Percentiles rank a stretch among this genome's conserved stretches.
Conservation (phyloP, 352 stramenopile genomes). For the Thalassiosira oceanica region DNA sequence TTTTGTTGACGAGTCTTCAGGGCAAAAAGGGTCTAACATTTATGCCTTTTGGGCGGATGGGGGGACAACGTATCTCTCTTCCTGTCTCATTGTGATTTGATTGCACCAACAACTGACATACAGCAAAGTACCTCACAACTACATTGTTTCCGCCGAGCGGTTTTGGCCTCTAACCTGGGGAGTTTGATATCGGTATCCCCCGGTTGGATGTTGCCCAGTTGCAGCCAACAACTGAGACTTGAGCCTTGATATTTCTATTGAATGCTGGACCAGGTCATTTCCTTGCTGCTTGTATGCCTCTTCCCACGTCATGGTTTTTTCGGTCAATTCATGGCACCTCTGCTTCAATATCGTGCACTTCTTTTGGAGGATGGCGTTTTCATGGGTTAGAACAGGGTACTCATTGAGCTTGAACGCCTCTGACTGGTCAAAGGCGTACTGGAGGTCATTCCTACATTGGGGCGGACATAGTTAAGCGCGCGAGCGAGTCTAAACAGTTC, state of each 20-base stretch:
- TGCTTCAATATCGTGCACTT: conserved; percentile 45
- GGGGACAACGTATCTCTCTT: too few relatives aligned
- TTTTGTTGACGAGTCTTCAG: too few relatives aligned
- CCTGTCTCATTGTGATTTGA: too few relatives aligned
- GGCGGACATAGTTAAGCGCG: conserved; percentile 1
- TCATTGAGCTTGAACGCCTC: conserved; percentile 6
- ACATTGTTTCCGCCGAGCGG: too few relatives aligned
- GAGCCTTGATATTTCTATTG: conserved; percentile 40
- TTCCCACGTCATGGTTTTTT: conserved; percentile 36
- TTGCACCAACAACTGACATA: too few relatives aligned
- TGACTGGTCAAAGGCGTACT: conserved; percentile 8
- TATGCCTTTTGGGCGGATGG: too few relatives aligned
- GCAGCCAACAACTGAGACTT: too few relatives aligned
- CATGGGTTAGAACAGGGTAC: conserved; percentile 10
- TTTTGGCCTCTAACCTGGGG: too few relatives aligned
- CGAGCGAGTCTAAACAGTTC: neutral
- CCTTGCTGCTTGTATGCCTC: conserved; percentile 29
- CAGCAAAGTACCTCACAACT: too few relatives aligned
- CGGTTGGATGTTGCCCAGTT: too few relatives aligned
- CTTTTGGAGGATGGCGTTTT: conserved; percentile 29
- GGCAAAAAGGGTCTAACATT: too few relatives aligned
- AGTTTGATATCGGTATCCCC: too few relatives aligned
- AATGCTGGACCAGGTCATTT: conserved; percentile 34
- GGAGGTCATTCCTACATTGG: conserved; percentile 11
- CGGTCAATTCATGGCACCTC: conserved; percentile 24